Evolutionary conservation across 805 yeast species (phyloP), one percentile per base, ranked within the genome.

Genomic region (Zygotorulaspora sp.): DNA sequence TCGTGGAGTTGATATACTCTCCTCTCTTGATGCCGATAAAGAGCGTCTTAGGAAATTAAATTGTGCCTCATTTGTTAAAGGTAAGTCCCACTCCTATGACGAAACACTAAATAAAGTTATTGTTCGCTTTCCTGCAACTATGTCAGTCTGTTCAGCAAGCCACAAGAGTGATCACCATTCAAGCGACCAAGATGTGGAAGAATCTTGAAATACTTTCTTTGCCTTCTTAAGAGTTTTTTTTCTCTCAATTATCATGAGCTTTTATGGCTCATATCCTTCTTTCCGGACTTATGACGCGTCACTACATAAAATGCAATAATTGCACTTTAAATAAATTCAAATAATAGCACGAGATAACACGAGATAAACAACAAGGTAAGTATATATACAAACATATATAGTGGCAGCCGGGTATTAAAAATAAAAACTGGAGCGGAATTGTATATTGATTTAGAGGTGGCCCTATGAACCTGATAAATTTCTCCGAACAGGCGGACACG

Each of bases 1-100:
- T 43, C 63, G 64, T 5, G 47, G 47, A 24, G 58, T 54, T 22
- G 64, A 58, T 36, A 47, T 62, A 2, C 50, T 53, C 16, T 37
- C 47, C 12, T 33, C 44, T 10, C 43, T 60, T 23, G 42, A 41
- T 17, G 40, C 39, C 36, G 55, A 71, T 21, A 45, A 38, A 21
- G 47, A 44, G n/a, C 39, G 38, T 21, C 68, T 43, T 5, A 38
- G 27, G 11, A 30, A 20, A 28, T 20, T 35, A 14, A 26, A 26
- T 5, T 12, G 17, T 8, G 30, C 14, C 30, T 12, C 30, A 26
- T n/a, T n/a, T 26, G 4, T 14, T 11, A 17, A 26, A 21, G 23
- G 10, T 21, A 21, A 21, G 23, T 10, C 7, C 23, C 23, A 21
- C n/a, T n/a, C n/a, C n/a, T n/a, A n/a, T n/a, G n/a, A n/a, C n/a